Conservation (phyloP, 139 green algal genomes). For the Chlorella sorokiniana region DNA sequence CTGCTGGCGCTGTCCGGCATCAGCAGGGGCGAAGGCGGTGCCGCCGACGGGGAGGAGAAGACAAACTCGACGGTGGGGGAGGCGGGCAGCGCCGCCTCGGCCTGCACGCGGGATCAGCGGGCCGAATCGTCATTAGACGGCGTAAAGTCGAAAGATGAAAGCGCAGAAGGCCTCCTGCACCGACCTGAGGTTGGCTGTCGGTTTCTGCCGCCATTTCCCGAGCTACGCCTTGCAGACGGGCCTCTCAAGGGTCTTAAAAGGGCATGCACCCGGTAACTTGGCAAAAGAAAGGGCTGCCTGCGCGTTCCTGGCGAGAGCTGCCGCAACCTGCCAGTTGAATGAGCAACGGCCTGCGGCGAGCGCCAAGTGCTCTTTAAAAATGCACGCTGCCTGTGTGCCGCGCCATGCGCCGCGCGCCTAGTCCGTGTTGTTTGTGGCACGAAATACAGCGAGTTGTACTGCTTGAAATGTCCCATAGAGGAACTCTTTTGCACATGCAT, state of each 20-base stretch:
- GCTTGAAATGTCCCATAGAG: background rate
- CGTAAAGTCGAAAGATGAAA: background rate
- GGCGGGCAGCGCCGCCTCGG: background rate
- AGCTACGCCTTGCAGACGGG: background rate
- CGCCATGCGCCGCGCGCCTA: too few species aligned
- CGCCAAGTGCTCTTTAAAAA: too few species aligned
- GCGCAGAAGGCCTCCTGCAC: background rate
- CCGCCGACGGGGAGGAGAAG: conserved; percentile 12
- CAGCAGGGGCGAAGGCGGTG: background rate
- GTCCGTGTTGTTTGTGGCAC: too few species aligned
- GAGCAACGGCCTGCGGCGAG: too few species aligned
- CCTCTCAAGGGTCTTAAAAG: background rate
- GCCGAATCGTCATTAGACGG: background rate
- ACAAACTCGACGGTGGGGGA: background rate
- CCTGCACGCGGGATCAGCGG: background rate
- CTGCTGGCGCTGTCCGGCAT: background rate
- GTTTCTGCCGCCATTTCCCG: background rate
- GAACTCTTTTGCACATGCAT: background rate
- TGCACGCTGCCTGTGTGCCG: too few species aligned
- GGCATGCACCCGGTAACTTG: background rate
- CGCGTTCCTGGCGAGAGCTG: background rate
- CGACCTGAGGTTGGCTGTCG: background rate
- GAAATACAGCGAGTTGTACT: too few species aligned
- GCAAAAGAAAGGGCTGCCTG: background rate
- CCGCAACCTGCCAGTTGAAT: too few species aligned